A percentile compares a stretch with the other conserved stretches of the same genome.
Conservation (phyloP, 2,329 filamentous ascomycete genomes). For the Fusarium paranaense region DNA sequence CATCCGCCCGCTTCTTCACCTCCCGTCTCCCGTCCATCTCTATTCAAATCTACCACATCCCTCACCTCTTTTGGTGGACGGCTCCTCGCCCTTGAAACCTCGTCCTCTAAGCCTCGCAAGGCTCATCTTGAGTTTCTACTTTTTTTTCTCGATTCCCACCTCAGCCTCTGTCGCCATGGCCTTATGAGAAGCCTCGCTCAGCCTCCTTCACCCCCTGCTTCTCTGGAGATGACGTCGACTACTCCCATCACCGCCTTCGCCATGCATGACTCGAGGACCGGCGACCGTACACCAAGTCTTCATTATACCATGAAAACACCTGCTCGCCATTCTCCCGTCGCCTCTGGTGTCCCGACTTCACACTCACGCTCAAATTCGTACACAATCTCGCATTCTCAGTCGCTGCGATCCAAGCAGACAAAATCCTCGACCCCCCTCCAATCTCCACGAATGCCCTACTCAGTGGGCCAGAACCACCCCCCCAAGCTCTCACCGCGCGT, state of each 20-base stretch:
- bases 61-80: conserved; percentile 23
- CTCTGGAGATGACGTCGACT: conserved; percentile 43
- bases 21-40: conserved; percentile 24
- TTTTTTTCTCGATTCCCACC: not conserved
- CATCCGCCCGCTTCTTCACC: conserved; percentile 40
- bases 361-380: conserved; percentile 50
- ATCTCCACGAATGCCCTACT: conserved; percentile 64
- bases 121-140: not conserved
- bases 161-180: conserved; percentile 30
- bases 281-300: conserved; percentile 49
- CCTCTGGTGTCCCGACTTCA: conserved; percentile 46
- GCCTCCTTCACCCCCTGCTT: conserved; percentile 24
- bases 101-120: not conserved
- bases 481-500: conserved; percentile 61
- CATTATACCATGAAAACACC: conserved; percentile 62
- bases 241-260: conserved; percentile 37
- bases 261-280: conserved; percentile 50
- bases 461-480: conserved; percentile 66
- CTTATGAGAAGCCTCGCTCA: conserved; percentile 35
- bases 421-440: conserved; percentile 64
- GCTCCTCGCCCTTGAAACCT: conserved; percentile 10
- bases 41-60: conserved; percentile 31
- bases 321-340: conserved; percentile 51
- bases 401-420: conserved; percentile 53
- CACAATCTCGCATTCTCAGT: conserved; percentile 56